These are phyloP conservation scores for Chaetomium fimeti DNA, from an alignment of 495 filamentous ascomycete species.

Conservation along the genomic window DNA sequence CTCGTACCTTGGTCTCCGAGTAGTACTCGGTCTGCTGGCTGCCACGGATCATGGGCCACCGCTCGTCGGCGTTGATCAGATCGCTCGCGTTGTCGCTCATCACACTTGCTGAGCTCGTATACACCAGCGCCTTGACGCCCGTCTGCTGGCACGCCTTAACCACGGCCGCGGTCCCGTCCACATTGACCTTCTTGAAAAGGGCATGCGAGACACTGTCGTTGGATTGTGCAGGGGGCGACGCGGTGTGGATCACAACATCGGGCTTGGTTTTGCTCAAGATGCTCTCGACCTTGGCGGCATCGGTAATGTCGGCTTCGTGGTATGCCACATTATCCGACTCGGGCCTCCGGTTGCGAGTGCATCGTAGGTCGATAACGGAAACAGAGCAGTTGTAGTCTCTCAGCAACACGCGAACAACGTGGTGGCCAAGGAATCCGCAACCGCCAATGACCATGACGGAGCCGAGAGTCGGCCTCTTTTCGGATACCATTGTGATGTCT, in stretches of 20 bases:
- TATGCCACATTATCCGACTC: conserved; percentile 68
- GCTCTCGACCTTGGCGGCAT: conserved; percentile 58
- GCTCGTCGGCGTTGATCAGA: conserved; percentile 86
- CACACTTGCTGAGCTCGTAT: conserved; percentile 87
- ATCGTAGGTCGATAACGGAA: conserved; percentile 83
- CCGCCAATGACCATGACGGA: conserved; percentile 66
- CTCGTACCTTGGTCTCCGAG: conserved; percentile 73
- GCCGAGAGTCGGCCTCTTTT: conserved; percentile 49
- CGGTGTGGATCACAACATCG: conserved; percentile 93
- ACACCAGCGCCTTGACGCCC: conserved; percentile 87
- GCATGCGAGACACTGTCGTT: conserved; percentile 51
- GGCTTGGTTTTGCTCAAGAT: conserved; percentile 71
- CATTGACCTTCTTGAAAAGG: conserved; percentile 82
- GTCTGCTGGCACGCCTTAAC: conserved; percentile 71
- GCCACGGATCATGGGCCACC: conserved; percentile 74
- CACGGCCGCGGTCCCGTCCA: conserved; percentile 79
- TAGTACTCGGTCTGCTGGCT: conserved; percentile 82
- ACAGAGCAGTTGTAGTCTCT: conserved; percentile 58
- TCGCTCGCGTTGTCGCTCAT: conserved; percentile 78
- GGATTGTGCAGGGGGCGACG: conserved; percentile 63
- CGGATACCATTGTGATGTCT: conserved; percentile 35
- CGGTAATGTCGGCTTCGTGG: conserved; percentile 84
- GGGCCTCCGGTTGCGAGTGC: conserved; percentile 68
- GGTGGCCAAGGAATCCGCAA: conserved; percentile 69
- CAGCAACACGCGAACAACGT: conserved; percentile 62